Conservation (phyloP, 1,284 basidiomycete species). For the Austropuccinia psidii region DNA sequence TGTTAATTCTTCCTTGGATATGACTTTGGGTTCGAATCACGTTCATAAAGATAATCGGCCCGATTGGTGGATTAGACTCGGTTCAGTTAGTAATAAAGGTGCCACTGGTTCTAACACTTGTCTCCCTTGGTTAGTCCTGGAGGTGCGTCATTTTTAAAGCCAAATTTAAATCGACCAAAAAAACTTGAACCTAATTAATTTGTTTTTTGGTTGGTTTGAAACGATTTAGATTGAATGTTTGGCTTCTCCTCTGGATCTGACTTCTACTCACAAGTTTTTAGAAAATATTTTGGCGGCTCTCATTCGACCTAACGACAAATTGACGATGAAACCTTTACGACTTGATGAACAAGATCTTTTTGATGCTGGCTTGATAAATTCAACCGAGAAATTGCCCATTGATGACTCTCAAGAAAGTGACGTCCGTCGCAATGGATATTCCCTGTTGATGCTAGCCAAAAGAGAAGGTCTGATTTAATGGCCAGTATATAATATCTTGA, state of each 20-base stretch:
- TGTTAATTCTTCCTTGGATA: neutral
- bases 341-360: neutral
- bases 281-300: constrained; percentile 5
- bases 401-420: neutral
- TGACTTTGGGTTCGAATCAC: neutral
- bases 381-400: neutral
- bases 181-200: neutral
- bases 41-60: neutral
- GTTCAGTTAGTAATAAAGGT: constrained; percentile 19
- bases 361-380: constrained; percentile 13
- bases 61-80: constrained; percentile 23
- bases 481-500: neutral
- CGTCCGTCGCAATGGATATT: constrained; percentile 14
- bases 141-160: constrained; percentile 20
- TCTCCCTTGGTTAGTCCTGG: constrained; percentile 28
- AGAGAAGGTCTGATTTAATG: constrained; percentile 25
- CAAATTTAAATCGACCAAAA: too few relatives aligned
- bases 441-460: constrained; percentile 30
- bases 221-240: constrained; percentile 18
- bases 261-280: neutral
- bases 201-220: neutral
- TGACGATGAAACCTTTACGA: constrained; percentile 16
- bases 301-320: neutral
- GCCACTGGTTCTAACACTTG: constrained; percentile 15
- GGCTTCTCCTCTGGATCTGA: constrained; percentile 9